Conservation (phyloP, 176 grass and related monocot species). For the Triticum urartu region DNA sequence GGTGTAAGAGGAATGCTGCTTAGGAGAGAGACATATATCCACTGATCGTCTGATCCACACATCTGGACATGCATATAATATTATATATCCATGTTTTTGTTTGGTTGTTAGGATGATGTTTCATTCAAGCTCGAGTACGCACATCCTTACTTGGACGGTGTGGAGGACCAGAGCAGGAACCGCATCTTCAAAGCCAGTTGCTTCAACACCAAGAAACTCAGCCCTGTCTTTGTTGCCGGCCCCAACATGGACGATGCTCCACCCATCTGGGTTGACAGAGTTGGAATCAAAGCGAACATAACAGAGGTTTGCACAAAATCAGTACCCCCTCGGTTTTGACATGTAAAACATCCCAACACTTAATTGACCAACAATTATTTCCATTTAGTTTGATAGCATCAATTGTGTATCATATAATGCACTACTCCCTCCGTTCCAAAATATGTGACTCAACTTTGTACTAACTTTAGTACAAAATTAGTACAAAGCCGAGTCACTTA, state of each 20-base stretch:
- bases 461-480: too few relatives aligned
- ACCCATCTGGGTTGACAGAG: conserved; percentile 84
- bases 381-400: neutral
- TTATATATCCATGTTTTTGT: neutral
- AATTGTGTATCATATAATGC: neutral
- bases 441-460: too few relatives aligned
- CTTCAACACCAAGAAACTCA: conserved; percentile 90
- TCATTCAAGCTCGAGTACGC: conserved; percentile 92
- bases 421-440: too few relatives aligned
- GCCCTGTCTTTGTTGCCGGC: conserved; percentile 86
- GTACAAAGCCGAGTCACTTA: too few relatives aligned
- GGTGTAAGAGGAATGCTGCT: neutral
- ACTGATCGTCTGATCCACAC: neutral
- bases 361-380: neutral
- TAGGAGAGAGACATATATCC: neutral
- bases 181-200: conserved; percentile 86
- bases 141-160: conserved; percentile 94
- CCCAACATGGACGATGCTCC: conserved; percentile 77
- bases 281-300: conserved; percentile 96
- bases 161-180: conserved; percentile 64
- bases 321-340: neutral
- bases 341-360: neutral
- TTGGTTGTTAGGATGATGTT: conserved; percentile 61
- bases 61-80: neutral
- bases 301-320: conserved; percentile 56